These are phyloP conservation scores for Sporormia fimetaria DNA, from an alignment of 495 filamentous ascomycete genomes.

Conservation along the genomic window DNA sequence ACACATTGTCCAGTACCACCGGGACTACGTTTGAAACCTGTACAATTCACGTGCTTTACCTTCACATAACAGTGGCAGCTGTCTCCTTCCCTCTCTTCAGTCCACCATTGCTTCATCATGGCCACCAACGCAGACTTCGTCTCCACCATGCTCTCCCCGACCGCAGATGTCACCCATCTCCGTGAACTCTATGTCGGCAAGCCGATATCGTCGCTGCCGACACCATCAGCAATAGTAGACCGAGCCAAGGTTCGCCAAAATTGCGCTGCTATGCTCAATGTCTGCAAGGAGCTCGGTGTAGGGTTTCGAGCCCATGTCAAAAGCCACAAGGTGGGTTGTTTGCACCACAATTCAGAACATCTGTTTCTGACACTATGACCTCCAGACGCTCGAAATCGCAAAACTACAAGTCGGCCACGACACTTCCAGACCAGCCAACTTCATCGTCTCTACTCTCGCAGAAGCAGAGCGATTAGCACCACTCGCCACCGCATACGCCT, in stretches of 20 bases:
- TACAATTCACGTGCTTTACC: too few species aligned
- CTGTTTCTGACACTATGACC: neutral
- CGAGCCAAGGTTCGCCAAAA: constrained; percentile 54
- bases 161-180: too few species aligned
- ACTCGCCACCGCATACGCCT: constrained; percentile 47
- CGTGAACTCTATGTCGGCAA: constrained; percentile 48
- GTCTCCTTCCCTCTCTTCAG: too few species aligned
- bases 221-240: constrained; percentile 62
- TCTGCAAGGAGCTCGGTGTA: constrained; percentile 46
- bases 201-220: constrained; percentile 47
- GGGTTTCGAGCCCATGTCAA: constrained; percentile 76
- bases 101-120: too few species aligned
- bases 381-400: constrained; percentile 60
- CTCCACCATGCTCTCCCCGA: constrained; percentile 26
- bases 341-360: constrained; percentile 1
- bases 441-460: constrained; percentile 67
- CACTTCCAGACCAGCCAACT: constrained; percentile 40
- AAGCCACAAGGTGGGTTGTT: constrained; percentile 61
- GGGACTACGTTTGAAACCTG: too few species aligned
- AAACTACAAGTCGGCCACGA: constrained; percentile 57
- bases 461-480: constrained; percentile 63
- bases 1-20: too few species aligned
- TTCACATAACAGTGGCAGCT: too few species aligned
- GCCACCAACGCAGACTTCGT: constrained; percentile 2
- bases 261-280: constrained; percentile 62